These are phyloP conservation scores for Dichotomopilus funicola DNA, from an alignment of 2,329 filamentous ascomycete species.

Conservation along the genomic window DNA sequence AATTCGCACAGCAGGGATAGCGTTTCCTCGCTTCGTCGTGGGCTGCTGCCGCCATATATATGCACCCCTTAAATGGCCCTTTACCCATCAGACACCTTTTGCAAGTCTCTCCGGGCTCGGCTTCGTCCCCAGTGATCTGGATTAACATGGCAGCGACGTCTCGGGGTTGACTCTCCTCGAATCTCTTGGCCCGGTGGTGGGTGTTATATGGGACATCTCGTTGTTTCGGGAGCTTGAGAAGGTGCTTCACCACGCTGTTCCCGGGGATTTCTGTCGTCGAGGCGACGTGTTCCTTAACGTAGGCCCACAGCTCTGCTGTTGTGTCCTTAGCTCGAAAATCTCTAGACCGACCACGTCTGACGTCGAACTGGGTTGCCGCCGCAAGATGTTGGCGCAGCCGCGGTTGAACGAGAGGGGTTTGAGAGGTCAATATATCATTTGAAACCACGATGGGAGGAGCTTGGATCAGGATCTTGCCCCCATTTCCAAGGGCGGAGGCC, in stretches of 20 bases:
- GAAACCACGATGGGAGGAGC: slow-evolving; percentile 19
- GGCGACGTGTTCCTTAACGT: slow-evolving; percentile 23
- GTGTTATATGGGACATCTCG: slow-evolving; percentile 26
- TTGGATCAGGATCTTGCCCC: slow-evolving; percentile 11
- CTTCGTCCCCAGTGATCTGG: slow-evolving; percentile 27
- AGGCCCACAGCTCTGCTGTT: slow-evolving; percentile 23
- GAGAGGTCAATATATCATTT: not conserved
- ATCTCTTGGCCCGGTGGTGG: slow-evolving; percentile 8
- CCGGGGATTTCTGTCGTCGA: slow-evolving; percentile 3
- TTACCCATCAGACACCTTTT: slow-evolving; percentile 19
- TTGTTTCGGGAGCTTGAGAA: slow-evolving; percentile 22
- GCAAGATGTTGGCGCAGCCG: slow-evolving; percentile 3
- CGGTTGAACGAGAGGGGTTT: not conserved
- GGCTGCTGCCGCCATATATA: slow-evolving; percentile 19
- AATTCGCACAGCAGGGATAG: slow-evolving; percentile 26
- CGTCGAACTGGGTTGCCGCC: not conserved
- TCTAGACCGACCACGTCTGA: not conserved
- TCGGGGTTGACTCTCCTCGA: slow-evolving; percentile 15
- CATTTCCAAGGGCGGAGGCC: not conserved
- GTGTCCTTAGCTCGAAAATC: not conserved
- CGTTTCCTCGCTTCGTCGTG: slow-evolving; percentile 6
- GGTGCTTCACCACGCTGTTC: slow-evolving; percentile 19
- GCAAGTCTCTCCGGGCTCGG: slow-evolving; percentile 15
- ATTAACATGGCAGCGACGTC: slow-evolving; percentile 27
- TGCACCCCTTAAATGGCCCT: slow-evolving; percentile 26